Percentiles rank a stretch among this genome's conserved stretches.
Conservation (phyloP, 495 filamentous ascomycete genomes). For the Penicillium argentinense region DNA sequence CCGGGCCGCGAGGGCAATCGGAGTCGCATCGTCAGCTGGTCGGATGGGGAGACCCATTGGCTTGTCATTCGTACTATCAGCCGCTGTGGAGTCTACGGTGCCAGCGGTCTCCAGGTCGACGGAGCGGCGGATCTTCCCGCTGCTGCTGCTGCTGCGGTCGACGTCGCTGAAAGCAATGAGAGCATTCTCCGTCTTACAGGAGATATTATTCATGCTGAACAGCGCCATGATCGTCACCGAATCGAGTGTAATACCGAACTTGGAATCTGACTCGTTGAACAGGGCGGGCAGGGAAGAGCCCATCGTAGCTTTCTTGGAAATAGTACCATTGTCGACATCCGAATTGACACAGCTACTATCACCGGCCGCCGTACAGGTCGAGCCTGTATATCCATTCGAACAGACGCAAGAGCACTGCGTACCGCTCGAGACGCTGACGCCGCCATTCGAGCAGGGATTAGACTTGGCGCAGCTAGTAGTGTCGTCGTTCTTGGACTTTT, state of each 20-base stretch:
- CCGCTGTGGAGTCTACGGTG: too few relatives aligned
- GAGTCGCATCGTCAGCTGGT: too few relatives aligned
- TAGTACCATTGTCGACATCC: slow-evolving; percentile 49
- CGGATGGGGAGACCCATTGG: slow-evolving; percentile 6
- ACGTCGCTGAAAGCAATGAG: slow-evolving; percentile 76
- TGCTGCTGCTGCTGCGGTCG: slow-evolving; percentile 13
- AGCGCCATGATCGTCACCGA: slow-evolving; percentile 65
- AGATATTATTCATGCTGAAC: slow-evolving; percentile 70
- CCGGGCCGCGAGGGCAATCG: slow-evolving; percentile 26
- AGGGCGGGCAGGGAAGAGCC: slow-evolving; percentile 75
- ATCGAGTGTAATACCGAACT: slow-evolving; percentile 76
- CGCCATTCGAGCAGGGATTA: slow-evolving; percentile 74
- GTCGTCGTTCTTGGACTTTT: slow-evolving; percentile 36
- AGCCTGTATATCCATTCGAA: slow-evolving; percentile 80
- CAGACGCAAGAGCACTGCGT: slow-evolving; percentile 82
- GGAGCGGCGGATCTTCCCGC: slow-evolving; percentile 28
- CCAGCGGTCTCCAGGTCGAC: slow-evolving; percentile 2
- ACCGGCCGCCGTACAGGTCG: slow-evolving; percentile 60
- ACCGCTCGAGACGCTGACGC: slow-evolving; percentile 65
- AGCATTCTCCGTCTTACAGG: slow-evolving; percentile 79
- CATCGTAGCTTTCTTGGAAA: slow-evolving; percentile 69
- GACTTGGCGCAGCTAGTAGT: slow-evolving; percentile 52
- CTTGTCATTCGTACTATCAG: too few relatives aligned
- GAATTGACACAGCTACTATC: slow-evolving; percentile 72
- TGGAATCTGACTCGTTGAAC: slow-evolving; percentile 58